Evolutionary conservation across 176 grass and related monocot species (phyloP), one percentile per base, ranked within the genome.

Genomic region (Zizania latifolia): DNA sequence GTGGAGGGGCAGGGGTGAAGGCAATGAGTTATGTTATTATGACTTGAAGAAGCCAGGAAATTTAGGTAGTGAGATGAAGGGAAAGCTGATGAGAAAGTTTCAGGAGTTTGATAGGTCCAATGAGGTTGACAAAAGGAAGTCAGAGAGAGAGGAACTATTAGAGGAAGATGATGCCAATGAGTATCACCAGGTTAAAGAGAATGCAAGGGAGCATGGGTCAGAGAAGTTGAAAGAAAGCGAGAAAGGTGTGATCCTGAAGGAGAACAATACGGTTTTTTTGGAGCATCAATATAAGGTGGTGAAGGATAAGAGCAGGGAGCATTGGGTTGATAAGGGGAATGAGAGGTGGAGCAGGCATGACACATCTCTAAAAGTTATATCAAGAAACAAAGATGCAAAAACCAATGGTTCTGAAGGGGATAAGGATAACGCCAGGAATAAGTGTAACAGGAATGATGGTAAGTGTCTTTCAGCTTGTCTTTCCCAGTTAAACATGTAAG

Each of bases 301-400:
- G 14, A 79, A 79, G 50, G 76, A 79, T 21, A 79, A 23, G 62
- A 56, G 29, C 39, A 46, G 41, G 11, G 74, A 58, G 53, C 62
- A 79, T 68, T 62, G 10, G 6, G 22, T 1, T 0, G 38, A 68
- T 10, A 68, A 58, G 76, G 76, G 34, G 46, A 23, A 31, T 30
- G 62, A 41, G 16, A 28, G 34, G n/a, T n/a, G n/a, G n/a, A n/a
- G n/a, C 24, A 57, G 34, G 48, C 63, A 58, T 15, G 76, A 68
- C 27, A 63, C 62, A n/a, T 68, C 48, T 13, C 15, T 1, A 0
- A 79, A 68, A 57, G 48, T 37, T 41, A 22, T 4, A 1, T 0
- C 26, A 12, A 79, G 46, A 68, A 31, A 38, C 45, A 79, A 79
- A 29, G 76, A 68, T 22, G 76, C 48, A 34, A 79, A 79, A 58